Evolutionary conservation across 208 protist species (phyloP).

Genomic region (Crithidia thermophila): DNA sequence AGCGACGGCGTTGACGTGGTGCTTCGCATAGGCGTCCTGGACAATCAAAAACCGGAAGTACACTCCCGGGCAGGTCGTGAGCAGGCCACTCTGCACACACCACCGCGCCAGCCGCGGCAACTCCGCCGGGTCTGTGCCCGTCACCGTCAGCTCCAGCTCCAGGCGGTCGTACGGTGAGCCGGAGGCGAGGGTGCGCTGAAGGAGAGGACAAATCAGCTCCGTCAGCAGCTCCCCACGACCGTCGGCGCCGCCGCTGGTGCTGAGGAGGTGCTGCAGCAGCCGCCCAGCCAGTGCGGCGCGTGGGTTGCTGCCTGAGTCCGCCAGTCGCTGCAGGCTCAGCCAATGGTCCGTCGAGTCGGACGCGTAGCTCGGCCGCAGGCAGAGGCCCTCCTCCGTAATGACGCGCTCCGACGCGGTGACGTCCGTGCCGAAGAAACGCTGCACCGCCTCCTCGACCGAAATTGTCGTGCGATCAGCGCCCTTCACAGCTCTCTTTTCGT

Average conservation of each 20-base stretch:
- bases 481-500: too few relatives aligned
- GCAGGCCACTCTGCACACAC: conserved; percentile 61
- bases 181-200: conserved; percentile 37
- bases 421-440: conserved; percentile 38
- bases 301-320: conserved; percentile 20
- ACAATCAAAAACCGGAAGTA: conserved; percentile 58
- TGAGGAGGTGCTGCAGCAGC: conserved; percentile 55
- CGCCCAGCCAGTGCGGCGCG: conserved; percentile 26
- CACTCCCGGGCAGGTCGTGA: conserved; percentile 28
- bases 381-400: conserved; percentile 56
- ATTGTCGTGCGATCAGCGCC: conserved; percentile 5
- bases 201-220: conserved; percentile 44
- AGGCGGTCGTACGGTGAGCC: conserved; percentile 37
- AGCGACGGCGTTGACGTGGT: neutral
- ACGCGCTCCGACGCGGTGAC: conserved; percentile 9
- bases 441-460: conserved; percentile 35
- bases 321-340: conserved; percentile 26
- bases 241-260: conserved; percentile 36
- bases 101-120: conserved; percentile 63
- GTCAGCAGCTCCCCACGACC: conserved; percentile 54
- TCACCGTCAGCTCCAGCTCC: conserved; percentile 77
- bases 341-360: conserved; percentile 30
- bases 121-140: conserved; percentile 47
- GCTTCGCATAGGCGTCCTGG: conserved; percentile 57
- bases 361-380: conserved; percentile 56